Evolutionary conservation across 75 land plant species (phyloP), one percentile per base, ranked within the genome.

Genomic region (Ceratopteris richardii): DNA sequence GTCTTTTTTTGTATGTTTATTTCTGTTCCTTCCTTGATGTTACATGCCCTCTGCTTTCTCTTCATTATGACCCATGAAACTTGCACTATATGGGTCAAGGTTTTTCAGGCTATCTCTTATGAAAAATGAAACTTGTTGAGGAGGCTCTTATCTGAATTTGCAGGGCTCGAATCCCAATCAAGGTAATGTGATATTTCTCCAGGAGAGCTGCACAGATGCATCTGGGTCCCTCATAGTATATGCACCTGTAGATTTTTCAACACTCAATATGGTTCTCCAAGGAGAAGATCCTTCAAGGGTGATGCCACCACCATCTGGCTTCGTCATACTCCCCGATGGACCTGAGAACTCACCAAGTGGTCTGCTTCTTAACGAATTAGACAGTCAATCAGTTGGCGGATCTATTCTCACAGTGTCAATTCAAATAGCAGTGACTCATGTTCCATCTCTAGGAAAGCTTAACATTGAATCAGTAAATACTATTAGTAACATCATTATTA

Each of bases 191-290:
- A 25, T 86, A 26, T 83, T 86, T 21, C 82, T 86, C 4, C 96
- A 90, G 65, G 96, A 90, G 69, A 80, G 95, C 69, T 86, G 95
- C 80, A 86, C 80, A 13, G 95, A 89, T 60, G 19, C 77, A 11
- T 86, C 87, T 4, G 82, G 87, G 1, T 75, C 84, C 0, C 54
- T 83, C 0, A 74, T 90, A 1, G 82, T 80, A 0, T 86, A 90
- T 36, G 68, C 82, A 22, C 87, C 90, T 0, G 90, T 85, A 18
- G 90, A 86, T 46, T 54, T 80, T 5, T 72, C 75, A 1, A 58
- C 76, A n/a, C 74, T 85, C 51, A 78, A 87, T 71, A 53, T 76
- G 16, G 84, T 80, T 29, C 70, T 88, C 81, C 83, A 82, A 46
- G 94, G 94, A 1, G 94, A 79, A 40, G 89, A 85, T 55, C 83